Base-by-base conservation (phyloP, 495 filamentous ascomycete genomes). In the Chaetomium fimeti region DNA sequence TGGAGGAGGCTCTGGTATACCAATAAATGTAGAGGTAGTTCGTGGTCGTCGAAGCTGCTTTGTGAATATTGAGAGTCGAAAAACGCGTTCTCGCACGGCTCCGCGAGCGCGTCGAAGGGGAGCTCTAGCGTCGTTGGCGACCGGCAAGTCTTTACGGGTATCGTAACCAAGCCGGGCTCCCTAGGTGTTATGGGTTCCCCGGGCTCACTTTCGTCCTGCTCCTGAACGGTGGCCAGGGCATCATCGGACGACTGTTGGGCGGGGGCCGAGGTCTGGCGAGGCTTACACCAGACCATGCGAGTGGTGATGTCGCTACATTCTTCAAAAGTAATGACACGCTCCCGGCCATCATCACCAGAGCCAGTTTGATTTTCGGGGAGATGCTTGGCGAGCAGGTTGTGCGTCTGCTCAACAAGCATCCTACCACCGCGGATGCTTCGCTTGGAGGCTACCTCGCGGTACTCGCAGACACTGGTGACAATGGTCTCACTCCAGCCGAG, bases 401-500 rank as follows among this genome's bases (percentile, higher is more conserved):
- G 89, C 71, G 89, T 88, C 71, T 90, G 84, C 67, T 88, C 80
- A 8, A 85, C 80, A 11, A 96, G 78, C 48, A 82, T 69, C 70
- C 87, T 90, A 66, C 87, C 91, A 16, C 88, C 92, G 66, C 94
- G 82, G 16, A 89, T 83, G 45, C 83, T 94, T 54, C 91, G 80
- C 63, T 77, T 80, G 36, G 83, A 82, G 27, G 76, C 72, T 6
- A 97, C 83, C 68, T 96, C 91, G 58, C 93, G 84, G 64, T 93
- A 95, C 73, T 98, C 95, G 70, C 91, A 97, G 24, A 98, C 80
- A 2, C 85, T 85, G 0, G 90, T 94, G 16, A 92, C 83, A 0
- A 87, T 84, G 0, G 91, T 93, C 72, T 97, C 95, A 47, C 83
- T 83, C 94, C 94, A 98, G 60, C 93, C 93, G 42, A 98, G 79